These are phyloP conservation scores for Colletotrichum paranaense DNA, from an alignment of 2,329 filamentous ascomycete genomes.

Conservation along the genomic window DNA sequence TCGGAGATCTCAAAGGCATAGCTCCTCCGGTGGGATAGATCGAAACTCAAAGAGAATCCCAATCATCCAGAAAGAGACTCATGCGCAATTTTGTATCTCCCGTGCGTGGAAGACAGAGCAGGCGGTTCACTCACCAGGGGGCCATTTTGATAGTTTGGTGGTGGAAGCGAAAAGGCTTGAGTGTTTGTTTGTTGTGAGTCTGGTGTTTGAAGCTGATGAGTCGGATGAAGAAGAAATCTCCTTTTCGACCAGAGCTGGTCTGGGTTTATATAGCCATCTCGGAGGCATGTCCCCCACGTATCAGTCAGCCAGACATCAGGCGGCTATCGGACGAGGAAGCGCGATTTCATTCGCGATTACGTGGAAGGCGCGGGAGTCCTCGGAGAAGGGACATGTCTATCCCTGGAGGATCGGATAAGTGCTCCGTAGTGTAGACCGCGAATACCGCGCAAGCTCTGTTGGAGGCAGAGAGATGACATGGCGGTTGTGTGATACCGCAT, in stretches of 20 bases:
- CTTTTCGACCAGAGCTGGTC: not conserved
- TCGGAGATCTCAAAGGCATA: not conserved
- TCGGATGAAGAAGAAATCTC: constrained; percentile 14
- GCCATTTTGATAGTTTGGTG: constrained; percentile 33
- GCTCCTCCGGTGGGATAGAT: not conserved
- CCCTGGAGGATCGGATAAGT: constrained; percentile 9
- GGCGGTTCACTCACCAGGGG: constrained; percentile 29
- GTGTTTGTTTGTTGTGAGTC: constrained; percentile 7
- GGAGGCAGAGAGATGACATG: constrained; percentile 20
- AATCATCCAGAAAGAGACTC: not conserved
- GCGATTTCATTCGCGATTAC: constrained; percentile 27
- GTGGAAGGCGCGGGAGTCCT: constrained; percentile 12
- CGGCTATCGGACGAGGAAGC: constrained; percentile 16
- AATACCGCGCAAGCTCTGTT: constrained; percentile 19
- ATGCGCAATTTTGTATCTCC: not conserved
- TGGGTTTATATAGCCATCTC: constrained; percentile 27
- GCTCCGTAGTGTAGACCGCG: not conserved
- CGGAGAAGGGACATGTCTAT: not conserved
- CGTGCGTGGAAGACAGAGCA: not conserved
- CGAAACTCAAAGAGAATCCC: not conserved
- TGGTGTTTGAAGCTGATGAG: constrained; percentile 18
- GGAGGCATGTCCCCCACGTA: constrained; percentile 8
- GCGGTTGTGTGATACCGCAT: constrained; percentile 27
- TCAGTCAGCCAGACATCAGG: constrained; percentile 27
- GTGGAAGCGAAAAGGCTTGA: constrained; percentile 22